phyloP scores from a whole-genome alignment of 1,284 basidiomycete species.

The Tremellales sp. region DNA sequence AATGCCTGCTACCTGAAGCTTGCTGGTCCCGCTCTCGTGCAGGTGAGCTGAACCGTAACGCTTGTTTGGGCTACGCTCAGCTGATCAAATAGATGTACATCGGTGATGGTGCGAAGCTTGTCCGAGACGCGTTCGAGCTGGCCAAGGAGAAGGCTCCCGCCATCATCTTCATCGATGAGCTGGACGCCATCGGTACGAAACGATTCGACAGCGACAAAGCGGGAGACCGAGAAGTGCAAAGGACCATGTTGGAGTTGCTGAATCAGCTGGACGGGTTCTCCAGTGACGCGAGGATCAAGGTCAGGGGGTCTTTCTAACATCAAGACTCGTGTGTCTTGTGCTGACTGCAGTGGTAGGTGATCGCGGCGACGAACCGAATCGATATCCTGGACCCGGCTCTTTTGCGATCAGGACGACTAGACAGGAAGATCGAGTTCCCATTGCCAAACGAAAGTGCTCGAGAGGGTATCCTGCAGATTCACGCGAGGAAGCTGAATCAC shows the following conservation, averaged over 20 bases:
- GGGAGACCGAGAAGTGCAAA: constrained; percentile 97
- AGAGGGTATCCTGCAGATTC: constrained; percentile 70
- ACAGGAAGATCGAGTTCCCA: constrained; percentile 77
- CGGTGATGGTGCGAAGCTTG: constrained; percentile 89
- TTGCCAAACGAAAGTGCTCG: constrained; percentile 69
- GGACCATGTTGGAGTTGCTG: constrained; percentile 97
- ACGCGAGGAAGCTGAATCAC: constrained; percentile 78
- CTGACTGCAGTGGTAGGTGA: constrained; percentile 67
- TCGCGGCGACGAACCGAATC: constrained; percentile 97
- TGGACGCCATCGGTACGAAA: constrained; percentile 97
- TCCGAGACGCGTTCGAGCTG: constrained; percentile 92
- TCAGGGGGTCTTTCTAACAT: constrained; percentile 46
- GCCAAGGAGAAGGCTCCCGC: constrained; percentile 98
- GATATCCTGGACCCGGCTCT: constrained; percentile 87
- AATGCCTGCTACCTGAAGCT: constrained; percentile 76
- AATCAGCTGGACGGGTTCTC: constrained; percentile 83
- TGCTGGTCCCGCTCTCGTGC: constrained; percentile 70
- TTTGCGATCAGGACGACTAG: constrained; percentile 68
- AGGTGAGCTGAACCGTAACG: constrained; percentile 41
- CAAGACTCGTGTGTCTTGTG: too few relatives aligned
- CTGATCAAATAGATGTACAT: constrained; percentile 63
- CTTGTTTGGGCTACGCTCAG: neutral
- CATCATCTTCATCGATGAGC: constrained; percentile 98
- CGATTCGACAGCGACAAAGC: constrained; percentile 97
- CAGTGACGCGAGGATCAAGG: constrained; percentile 95